These are phyloP conservation scores for Escallonia rubra DNA, from an alignment of 129 eudicot genomes.

Conservation along the genomic window DNA sequence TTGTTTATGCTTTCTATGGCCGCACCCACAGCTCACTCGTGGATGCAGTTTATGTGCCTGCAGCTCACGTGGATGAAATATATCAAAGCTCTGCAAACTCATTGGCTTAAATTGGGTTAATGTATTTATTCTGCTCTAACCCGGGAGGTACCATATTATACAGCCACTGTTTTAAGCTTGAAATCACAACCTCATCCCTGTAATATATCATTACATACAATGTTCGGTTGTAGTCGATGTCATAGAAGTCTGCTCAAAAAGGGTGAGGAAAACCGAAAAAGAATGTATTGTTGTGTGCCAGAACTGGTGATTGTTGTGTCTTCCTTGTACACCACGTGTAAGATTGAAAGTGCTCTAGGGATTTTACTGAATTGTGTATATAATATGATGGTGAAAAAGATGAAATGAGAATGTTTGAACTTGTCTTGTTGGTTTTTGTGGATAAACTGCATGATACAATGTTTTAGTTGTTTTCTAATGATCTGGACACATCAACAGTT, in stretches of 20 bases:
- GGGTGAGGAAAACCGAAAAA: neutral
- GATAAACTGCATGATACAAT: too few species aligned
- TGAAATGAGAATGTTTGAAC: too few species aligned
- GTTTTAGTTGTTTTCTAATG: too few species aligned
- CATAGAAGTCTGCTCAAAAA: neutral
- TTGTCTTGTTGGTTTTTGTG: too few species aligned
- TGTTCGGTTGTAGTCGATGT: neutral
- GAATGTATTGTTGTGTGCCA: neutral
- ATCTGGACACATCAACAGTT: too few species aligned
- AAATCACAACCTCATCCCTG: neutral
- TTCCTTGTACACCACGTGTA: too few species aligned
- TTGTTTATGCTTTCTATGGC: slow-evolving; percentile 70
- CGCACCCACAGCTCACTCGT: slow-evolving; percentile 71
- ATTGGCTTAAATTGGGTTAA: slow-evolving; percentile 13
- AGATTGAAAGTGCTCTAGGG: too few species aligned
- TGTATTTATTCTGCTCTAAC: neutral
- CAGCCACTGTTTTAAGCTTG: neutral
- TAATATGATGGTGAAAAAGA: too few species aligned
- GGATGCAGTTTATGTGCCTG: slow-evolving; percentile 92
- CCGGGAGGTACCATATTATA: neutral
- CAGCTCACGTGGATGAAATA: slow-evolving; percentile 81
- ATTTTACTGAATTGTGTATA: too few species aligned
- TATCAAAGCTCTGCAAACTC: slow-evolving; percentile 47
- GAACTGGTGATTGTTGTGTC: too few species aligned
- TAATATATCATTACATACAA: too few species aligned